A percentile compares a stretch with the other conserved stretches of the same genome.
Conservation (phyloP, 2,329 filamentous ascomycete genomes). For the Nemania diffusa region DNA sequence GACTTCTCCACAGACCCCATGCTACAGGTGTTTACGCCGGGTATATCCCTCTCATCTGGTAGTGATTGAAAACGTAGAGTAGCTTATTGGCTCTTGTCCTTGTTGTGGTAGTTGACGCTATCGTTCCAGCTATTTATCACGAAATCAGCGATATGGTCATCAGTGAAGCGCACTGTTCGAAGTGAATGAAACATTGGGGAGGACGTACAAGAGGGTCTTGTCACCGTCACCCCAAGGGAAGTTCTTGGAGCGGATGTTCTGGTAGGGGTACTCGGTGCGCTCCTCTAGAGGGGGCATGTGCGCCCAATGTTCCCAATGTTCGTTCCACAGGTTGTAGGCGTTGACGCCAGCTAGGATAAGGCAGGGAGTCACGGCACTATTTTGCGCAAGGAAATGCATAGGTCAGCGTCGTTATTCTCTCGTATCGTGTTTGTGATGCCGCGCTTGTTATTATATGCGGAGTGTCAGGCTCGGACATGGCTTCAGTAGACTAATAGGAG, state of each 20-base stretch:
- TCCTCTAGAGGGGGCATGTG: conserved; percentile 91
- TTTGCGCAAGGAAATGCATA: conserved; percentile 18
- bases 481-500: background rate
- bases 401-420: conserved; percentile 22
- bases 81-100: conserved; percentile 73
- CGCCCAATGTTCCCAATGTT: conserved; percentile 96
- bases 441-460: background rate
- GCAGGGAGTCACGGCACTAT: conserved; percentile 78
- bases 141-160: conserved; percentile 7
- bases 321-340: conserved; percentile 89
- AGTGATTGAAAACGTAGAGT: conserved; percentile 6
- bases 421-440: background rate
- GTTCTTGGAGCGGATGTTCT: conserved; percentile 98
- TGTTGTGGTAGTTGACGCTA: conserved; percentile 96
- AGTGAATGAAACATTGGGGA: background rate
- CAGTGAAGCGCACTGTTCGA: background rate
- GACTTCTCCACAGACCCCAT: background rate
- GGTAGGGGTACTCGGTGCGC: conserved; percentile 91
- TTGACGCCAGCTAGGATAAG: conserved; percentile 80
- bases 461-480: background rate
- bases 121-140: conserved; percentile 81
- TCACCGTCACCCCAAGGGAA: conserved; percentile 95
- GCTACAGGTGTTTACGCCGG: conserved; percentile 6
- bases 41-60: background rate
- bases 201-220: conserved; percentile 79